Percentiles rank a stretch among this genome's conserved stretches.
These are phyloP conservation scores for Quercus robur DNA, from an alignment of 306 rosid genomes.

Conservation along the genomic window DNA sequence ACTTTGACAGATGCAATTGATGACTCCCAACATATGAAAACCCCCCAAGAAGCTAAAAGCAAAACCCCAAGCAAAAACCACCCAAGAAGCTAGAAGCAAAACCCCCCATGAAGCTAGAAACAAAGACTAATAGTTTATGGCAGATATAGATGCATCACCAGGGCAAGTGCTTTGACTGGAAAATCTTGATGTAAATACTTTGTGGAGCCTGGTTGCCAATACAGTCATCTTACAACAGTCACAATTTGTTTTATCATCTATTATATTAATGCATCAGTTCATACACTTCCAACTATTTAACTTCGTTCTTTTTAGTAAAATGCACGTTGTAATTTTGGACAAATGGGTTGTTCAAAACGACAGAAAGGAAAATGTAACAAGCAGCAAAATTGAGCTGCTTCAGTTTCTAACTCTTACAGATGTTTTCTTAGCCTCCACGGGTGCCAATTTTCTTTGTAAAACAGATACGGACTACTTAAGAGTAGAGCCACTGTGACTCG, in stretches of 20 bases:
- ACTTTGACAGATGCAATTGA: conserved; percentile 6
- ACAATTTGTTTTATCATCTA: not conserved
- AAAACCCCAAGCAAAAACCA: not conserved
- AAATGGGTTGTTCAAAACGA: not conserved
- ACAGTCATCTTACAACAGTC: not conserved
- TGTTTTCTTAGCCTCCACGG: not conserved
- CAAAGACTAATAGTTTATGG: not conserved
- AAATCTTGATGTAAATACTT: not conserved
- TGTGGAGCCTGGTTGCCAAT: not conserved
- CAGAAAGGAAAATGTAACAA: not conserved
- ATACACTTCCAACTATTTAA: not conserved
- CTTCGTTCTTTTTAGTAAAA: not conserved
- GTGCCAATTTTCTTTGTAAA: not conserved
- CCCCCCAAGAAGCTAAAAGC: not conserved
- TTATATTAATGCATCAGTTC: not conserved
- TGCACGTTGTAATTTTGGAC: not conserved
- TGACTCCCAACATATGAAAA: conserved; percentile 16
- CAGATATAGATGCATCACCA: not conserved
- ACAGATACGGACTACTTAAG: not conserved
- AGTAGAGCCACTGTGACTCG: not conserved
- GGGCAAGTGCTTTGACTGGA: not conserved
- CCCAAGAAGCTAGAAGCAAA: not conserved
- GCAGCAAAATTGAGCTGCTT: not conserved
- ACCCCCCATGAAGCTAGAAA: not conserved
- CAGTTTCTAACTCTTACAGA: not conserved